Percentiles rank a stretch among this genome's conserved stretches.
Conservation (phyloP, 192 early-diverging fungal genomes). For the Coemansia sp. region DNA sequence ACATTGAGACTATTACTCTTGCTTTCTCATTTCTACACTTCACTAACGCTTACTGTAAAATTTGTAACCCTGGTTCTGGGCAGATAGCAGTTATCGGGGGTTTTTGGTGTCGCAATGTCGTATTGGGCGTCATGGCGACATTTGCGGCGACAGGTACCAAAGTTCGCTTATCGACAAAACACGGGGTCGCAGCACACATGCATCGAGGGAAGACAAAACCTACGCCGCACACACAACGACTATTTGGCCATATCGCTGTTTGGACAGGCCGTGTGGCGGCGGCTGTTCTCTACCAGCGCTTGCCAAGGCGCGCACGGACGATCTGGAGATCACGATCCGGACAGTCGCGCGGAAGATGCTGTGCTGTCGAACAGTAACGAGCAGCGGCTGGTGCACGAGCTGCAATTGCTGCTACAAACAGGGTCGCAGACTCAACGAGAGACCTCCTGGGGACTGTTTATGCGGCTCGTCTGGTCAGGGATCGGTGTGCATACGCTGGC, state of each 20-base stretch:
- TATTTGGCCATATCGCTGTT: background rate
- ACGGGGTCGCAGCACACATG: background rate
- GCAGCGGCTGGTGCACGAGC: conserved; percentile 11
- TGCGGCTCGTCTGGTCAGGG: background rate
- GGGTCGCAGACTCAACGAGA: conserved; percentile 24
- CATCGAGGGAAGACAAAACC: background rate
- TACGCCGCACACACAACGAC: background rate
- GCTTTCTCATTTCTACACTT: too few species aligned
- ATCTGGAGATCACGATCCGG: background rate
- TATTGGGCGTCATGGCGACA: conserved; percentile 23
- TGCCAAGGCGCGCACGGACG: background rate
- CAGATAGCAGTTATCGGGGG: background rate
- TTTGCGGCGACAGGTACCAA: conserved; percentile 12
- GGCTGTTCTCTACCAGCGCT: background rate
- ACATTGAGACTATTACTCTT: too few species aligned
- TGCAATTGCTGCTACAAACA: conserved; percentile 10
- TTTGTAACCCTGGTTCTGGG: background rate
- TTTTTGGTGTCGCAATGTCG: conserved; percentile 7
- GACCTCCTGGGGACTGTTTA: conserved; percentile 31
- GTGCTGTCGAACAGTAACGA: background rate
- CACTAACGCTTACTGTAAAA: too few species aligned
- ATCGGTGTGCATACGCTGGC: conserved; percentile 6
- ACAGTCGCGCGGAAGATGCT: background rate
- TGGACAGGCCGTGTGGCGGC: background rate
- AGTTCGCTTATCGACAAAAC: background rate